Percentiles rank a stretch among this genome's conserved stretches.
phyloP scores from a whole-genome alignment of 371 early-diverging fungal genomes.

The Mortierella sp. region DNA sequence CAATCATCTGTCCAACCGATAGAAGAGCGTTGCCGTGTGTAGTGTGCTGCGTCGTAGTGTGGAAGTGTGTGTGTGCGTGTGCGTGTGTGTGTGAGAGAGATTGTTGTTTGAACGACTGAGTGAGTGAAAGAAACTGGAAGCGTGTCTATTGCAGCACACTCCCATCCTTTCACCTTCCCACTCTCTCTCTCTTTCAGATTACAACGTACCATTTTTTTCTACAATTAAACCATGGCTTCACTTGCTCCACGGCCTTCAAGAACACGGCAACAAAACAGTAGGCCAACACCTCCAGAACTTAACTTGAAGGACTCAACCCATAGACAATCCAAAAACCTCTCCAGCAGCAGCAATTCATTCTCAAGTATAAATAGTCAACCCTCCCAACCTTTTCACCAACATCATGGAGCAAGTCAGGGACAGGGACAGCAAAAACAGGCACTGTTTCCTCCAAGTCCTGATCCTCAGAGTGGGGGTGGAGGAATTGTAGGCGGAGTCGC shows the following conservation, averaged over 20 bases:
- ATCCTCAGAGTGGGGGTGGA: conserved; percentile 14
- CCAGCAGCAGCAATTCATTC: conserved; percentile 32
- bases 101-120: background rate
- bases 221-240: conserved; percentile 20
- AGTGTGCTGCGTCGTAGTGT: too few species aligned
- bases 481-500: conserved; percentile 8
- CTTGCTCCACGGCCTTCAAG: conserved; percentile 26
- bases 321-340: conserved; percentile 24
- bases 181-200: conserved; percentile 3
- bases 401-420: conserved; percentile 21
- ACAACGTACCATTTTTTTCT: background rate
- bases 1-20: background rate
- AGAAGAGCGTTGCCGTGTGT: background rate
- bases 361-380: conserved; percentile 38
- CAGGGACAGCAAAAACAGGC: conserved; percentile 20
- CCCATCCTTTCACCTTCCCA: background rate
- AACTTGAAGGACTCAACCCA: conserved; percentile 18
- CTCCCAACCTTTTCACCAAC: conserved; percentile 11
- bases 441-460: conserved; percentile 12
- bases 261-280: conserved; percentile 20
- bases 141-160: background rate
- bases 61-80: too few species aligned
- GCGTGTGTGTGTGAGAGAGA: background rate
- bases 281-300: conserved; percentile 35
- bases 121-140: background rate